Percentiles rank a stretch among this genome's conserved stretches.
Conservation (phyloP, 371 early-diverging fungal genomes). For the Circinella umbellata region DNA sequence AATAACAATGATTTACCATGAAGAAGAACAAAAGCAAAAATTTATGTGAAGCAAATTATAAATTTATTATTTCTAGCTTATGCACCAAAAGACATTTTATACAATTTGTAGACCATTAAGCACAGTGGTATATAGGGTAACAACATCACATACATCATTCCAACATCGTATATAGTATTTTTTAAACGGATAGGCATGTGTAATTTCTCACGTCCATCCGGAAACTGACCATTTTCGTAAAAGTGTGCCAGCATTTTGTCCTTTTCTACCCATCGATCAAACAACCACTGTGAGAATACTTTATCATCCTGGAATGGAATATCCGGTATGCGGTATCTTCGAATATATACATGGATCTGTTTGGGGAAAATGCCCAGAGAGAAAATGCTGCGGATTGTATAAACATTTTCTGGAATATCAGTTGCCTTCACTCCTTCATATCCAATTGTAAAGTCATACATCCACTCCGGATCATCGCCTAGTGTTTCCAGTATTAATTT, state of each 20-base stretch:
- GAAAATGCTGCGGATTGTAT: slow-evolving; percentile 71
- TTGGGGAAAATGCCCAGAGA: slow-evolving; percentile 65
- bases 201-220: slow-evolving; percentile 24
- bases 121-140: slow-evolving; percentile 31
- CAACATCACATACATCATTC: slow-evolving; percentile 35
- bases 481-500: slow-evolving; percentile 62
- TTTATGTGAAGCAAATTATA: neutral
- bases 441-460: slow-evolving; percentile 86
- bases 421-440: slow-evolving; percentile 70
- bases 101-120: neutral
- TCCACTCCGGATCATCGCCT: slow-evolving; percentile 59
- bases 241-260: slow-evolving; percentile 83
- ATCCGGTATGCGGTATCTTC: slow-evolving; percentile 63
- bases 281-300: slow-evolving; percentile 78
- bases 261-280: slow-evolving; percentile 82
- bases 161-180: slow-evolving; percentile 29
- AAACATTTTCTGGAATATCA: slow-evolving; percentile 73
- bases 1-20: no score
- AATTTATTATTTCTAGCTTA: neutral
- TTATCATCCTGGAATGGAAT: slow-evolving; percentile 68
- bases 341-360: slow-evolving; percentile 73
- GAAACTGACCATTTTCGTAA: slow-evolving; percentile 74
- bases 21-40: neutral
- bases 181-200: slow-evolving; percentile 32
- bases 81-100: neutral